Percentiles rank a stretch among this genome's conserved stretches.
Conservation (phyloP, 2,329 filamentous ascomycete species). For the Zopfia rhizophila region DNA sequence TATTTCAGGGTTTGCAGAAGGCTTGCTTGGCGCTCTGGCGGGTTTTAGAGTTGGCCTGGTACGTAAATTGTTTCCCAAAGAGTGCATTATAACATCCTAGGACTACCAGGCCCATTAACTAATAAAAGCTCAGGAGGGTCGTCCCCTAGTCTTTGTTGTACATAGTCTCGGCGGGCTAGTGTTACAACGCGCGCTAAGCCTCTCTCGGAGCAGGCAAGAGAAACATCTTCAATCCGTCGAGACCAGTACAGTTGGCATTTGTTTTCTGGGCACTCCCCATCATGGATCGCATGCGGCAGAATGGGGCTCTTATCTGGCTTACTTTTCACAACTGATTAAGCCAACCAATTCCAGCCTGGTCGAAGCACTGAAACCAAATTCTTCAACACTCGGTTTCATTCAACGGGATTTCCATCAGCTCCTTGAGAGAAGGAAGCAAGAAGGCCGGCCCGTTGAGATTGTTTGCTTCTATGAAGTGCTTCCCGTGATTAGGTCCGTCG, state of each 20-base stretch:
- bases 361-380: too few species aligned
- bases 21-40: conserved; percentile 4
- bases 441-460: conserved; percentile 4
- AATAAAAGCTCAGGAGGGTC: not conserved
- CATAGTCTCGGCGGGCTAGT: conserved; percentile 19
- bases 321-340: not conserved
- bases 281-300: conserved; percentile 16
- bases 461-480: conserved; percentile 15
- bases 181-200: conserved; percentile 4
- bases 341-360: not conserved
- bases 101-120: not conserved
- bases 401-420: not conserved
- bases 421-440: conserved; percentile 1
- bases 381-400: too few species aligned
- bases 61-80: not conserved
- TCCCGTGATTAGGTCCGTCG: too few species aligned
- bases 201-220: not conserved
- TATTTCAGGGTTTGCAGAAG: conserved; percentile 5
- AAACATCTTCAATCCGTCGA: conserved; percentile 7
- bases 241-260: conserved; percentile 9
- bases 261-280: conserved; percentile 22
- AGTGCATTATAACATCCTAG: not conserved
- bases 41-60: conserved; percentile 1
- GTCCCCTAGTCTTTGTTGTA: conserved; percentile 12
- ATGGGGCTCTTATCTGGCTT: conserved; percentile 3